phyloP scores from a whole-genome alignment of 202 grass and related monocot genomes.

The Eragrostis tef region DNA sequence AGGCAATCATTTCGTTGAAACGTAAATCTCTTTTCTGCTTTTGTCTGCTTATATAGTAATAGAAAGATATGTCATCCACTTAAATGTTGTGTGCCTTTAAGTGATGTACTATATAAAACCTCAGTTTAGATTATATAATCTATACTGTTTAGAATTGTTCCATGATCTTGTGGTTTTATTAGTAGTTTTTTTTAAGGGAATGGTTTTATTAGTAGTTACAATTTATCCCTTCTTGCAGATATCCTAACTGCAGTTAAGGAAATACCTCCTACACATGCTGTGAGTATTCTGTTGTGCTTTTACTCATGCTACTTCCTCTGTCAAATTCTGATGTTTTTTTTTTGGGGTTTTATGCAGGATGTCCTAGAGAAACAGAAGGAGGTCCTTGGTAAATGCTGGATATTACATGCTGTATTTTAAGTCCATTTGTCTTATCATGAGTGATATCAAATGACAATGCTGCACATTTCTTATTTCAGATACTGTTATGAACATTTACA shows the following conservation, averaged over 20 bases:
- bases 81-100: not conserved
- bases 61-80: slow-evolving; percentile 27
- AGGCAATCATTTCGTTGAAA: slow-evolving; percentile 95
- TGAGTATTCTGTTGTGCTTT: slow-evolving; percentile 57
- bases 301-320: not conserved
- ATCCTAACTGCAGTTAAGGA: slow-evolving; percentile 73
- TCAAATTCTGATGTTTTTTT: too few species aligned
- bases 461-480: slow-evolving; percentile 56
- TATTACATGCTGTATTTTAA: slow-evolving; percentile 24
- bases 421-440: slow-evolving; percentile 24
- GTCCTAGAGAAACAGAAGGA: slow-evolving; percentile 82
- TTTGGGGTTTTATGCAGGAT: slow-evolving; percentile 72
- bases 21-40: slow-evolving; percentile 56
- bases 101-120: too few species aligned
- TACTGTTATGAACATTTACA: slow-evolving; percentile 82
- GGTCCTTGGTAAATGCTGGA: slow-evolving; percentile 75
- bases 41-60: slow-evolving; percentile 2
- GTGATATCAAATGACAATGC: slow-evolving; percentile 21
- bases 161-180: slow-evolving; percentile 25
- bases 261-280: slow-evolving; percentile 67
- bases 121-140: too few species aligned
- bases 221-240: slow-evolving; percentile 70
- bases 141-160: not conserved
- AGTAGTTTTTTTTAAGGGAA: too few species aligned
- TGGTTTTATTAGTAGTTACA: too few species aligned